A percentile compares a stretch with the other conserved stretches of the same genome.
phyloP scores from a whole-genome alignment of 2,329 filamentous ascomycete genomes.

The Talaromyces sp. region DNA sequence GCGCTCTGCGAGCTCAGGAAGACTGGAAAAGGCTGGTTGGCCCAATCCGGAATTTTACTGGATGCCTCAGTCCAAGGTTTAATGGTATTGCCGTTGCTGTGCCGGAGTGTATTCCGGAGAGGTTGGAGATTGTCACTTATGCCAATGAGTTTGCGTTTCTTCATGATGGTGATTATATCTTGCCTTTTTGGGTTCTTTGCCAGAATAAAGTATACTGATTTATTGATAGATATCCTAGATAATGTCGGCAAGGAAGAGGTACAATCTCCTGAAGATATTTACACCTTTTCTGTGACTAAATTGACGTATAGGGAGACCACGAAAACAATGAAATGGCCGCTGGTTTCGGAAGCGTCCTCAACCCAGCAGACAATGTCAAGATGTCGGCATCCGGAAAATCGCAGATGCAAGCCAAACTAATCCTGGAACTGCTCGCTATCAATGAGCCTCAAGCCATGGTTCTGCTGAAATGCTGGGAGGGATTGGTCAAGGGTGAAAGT shows the following conservation, averaged over 20 bases:
- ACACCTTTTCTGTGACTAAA: slow-evolving; percentile 7
- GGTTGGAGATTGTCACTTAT: slow-evolving; percentile 42
- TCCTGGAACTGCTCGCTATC: not conserved
- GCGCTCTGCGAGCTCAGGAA: not conserved
- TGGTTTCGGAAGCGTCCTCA: slow-evolving; percentile 24
- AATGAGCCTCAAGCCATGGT: not conserved
- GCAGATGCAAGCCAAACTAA: slow-evolving; percentile 9
- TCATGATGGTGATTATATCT: slow-evolving; percentile 36
- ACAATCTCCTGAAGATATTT: not conserved
- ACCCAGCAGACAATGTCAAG: slow-evolving; percentile 15
- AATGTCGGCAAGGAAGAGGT: not conserved
- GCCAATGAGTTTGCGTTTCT: slow-evolving; percentile 45
- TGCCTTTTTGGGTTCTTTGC: not conserved
- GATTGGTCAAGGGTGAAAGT: not conserved
- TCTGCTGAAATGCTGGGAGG: slow-evolving; percentile 4
- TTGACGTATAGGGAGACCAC: slow-evolving; percentile 31
- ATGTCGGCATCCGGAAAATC: not conserved
- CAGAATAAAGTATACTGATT: not conserved
- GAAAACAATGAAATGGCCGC: slow-evolving; percentile 26
- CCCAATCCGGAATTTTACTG: slow-evolving; percentile 13
- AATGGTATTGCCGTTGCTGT: slow-evolving; percentile 35
- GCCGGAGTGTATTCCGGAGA: slow-evolving; percentile 41
- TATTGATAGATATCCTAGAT: not conserved
- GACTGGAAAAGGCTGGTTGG: slow-evolving; percentile 6
- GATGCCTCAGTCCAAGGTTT: slow-evolving; percentile 27